Evolutionary conservation across 495 filamentous ascomycete genomes (phyloP).

Genomic region (Baudoinia panamericana): DNA sequence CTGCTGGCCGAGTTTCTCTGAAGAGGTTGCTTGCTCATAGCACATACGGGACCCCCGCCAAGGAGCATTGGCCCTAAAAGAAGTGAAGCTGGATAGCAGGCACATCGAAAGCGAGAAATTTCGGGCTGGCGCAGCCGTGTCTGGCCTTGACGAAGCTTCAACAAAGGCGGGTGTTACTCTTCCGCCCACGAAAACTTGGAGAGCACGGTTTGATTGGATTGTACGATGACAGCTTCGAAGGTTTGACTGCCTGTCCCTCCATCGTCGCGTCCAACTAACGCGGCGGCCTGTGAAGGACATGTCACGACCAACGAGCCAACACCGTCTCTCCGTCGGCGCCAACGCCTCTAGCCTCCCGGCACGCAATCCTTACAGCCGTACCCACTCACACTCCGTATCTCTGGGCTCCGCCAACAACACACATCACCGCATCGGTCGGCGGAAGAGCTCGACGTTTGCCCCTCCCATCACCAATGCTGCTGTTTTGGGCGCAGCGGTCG

Average conservation of each 20-base stretch:
- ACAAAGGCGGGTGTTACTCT: slow-evolving; percentile 1
- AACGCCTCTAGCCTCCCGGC: slow-evolving; percentile 25
- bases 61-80: not conserved
- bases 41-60: not conserved
- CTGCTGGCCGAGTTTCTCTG: not conserved
- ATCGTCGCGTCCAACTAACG: not conserved
- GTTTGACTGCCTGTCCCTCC: not conserved
- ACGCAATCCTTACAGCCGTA: slow-evolving; percentile 48
- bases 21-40: not conserved
- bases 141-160: not conserved
- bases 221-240: slow-evolving; percentile 1
- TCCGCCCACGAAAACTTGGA: not conserved
- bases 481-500: slow-evolving; percentile 58
- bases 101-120: slow-evolving; percentile 2
- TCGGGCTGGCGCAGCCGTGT: slow-evolving; percentile 8
- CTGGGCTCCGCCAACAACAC: slow-evolving; percentile 63
- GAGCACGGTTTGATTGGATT: not conserved
- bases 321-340: slow-evolving; percentile 30
- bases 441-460: slow-evolving; percentile 82
- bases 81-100: not conserved
- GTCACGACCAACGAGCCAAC: slow-evolving; percentile 30
- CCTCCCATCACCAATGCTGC: slow-evolving; percentile 63
- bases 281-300: slow-evolving; percentile 12
- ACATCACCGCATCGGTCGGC: slow-evolving; percentile 68
- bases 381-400: slow-evolving; percentile 72